A percentile compares a stretch with the other conserved stretches of the same genome.
Conservation (phyloP, 2,329 filamentous ascomycete genomes). For the Chaetomiaceae sp. region DNA sequence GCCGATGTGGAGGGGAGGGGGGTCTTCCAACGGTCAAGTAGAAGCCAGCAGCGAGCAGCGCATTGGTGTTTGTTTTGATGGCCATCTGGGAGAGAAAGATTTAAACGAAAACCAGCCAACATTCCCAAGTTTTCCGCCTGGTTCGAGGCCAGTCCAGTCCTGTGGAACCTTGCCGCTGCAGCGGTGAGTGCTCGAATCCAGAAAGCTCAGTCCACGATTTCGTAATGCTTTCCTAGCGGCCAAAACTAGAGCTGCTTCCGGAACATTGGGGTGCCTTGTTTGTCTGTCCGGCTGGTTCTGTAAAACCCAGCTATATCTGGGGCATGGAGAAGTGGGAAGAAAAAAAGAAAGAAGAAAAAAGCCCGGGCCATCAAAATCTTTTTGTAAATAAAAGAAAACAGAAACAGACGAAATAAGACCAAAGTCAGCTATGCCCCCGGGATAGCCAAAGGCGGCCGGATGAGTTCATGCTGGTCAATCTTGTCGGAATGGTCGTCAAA, state of each 20-base stretch:
- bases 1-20: too few relatives aligned
- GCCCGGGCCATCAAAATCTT: slow-evolving; percentile 9
- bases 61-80: too few relatives aligned
- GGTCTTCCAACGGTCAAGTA: too few relatives aligned
- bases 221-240: not conserved
- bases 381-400: slow-evolving; percentile 7
- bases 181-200: not conserved
- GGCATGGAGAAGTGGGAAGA: not conserved
- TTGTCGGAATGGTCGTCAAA: slow-evolving; percentile 12
- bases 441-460: not conserved
- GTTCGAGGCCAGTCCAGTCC: too few relatives aligned
- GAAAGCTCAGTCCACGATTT: not conserved
- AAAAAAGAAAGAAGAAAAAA: not conserved
- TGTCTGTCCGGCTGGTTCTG: slow-evolving; percentile 25
- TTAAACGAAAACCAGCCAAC: too few relatives aligned
- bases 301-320: slow-evolving; percentile 23
- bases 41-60: too few relatives aligned
- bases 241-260: slow-evolving; percentile 24
- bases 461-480: not conserved
- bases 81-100: too few relatives aligned
- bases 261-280: not conserved
- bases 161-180: too few relatives aligned
- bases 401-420: slow-evolving; percentile 2
- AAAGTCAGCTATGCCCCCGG: not conserved
- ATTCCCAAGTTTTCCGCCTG: too few relatives aligned